A percentile compares a stretch with the other conserved stretches of the same genome.
phyloP scores from a whole-genome alignment of 208 protist genomes.

The Leishmania gerbilli region DNA sequence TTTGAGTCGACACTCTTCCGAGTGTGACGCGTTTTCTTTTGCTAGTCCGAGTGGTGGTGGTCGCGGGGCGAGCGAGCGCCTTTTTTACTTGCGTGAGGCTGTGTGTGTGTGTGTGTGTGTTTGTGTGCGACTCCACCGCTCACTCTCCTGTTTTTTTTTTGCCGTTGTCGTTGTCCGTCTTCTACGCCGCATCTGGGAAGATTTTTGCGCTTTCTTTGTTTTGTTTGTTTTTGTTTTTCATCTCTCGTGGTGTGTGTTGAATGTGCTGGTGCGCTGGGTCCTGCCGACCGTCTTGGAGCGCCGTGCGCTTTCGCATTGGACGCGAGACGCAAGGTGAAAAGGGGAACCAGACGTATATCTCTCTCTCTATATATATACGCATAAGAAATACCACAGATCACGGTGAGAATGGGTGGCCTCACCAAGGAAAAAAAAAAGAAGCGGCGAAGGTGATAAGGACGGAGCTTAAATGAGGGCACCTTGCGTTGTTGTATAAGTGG shows the following conservation, averaged over 20 bases:
- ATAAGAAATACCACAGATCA: not conserved
- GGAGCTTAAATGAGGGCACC: not conserved
- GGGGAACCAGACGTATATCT: not conserved
- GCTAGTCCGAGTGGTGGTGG: too few species aligned
- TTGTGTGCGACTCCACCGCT: not conserved
- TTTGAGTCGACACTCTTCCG: too few species aligned
- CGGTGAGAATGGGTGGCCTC: not conserved
- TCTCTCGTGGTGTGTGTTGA: not conserved
- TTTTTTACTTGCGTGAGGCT: not conserved
- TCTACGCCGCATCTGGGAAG: too few species aligned
- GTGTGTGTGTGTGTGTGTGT: conserved; percentile 1
- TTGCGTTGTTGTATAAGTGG: not conserved
- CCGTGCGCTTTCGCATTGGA: conserved; percentile 13
- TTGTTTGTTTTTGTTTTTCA: not conserved
- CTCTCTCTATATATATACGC: too few species aligned
- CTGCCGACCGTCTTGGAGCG: not conserved
- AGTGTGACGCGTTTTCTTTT: too few species aligned
- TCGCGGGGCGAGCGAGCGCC: too few species aligned
- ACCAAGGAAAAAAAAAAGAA: not conserved
- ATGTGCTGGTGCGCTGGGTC: not conserved
- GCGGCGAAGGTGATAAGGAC: not conserved
- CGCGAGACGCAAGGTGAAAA: not conserved
- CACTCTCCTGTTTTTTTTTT: not conserved
- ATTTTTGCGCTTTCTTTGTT: not conserved
- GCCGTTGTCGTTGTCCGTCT: not conserved